These are phyloP conservation scores for Pyrenophora seminiperda DNA, from an alignment of 2,329 filamentous ascomycete species.

Conservation along the genomic window DNA sequence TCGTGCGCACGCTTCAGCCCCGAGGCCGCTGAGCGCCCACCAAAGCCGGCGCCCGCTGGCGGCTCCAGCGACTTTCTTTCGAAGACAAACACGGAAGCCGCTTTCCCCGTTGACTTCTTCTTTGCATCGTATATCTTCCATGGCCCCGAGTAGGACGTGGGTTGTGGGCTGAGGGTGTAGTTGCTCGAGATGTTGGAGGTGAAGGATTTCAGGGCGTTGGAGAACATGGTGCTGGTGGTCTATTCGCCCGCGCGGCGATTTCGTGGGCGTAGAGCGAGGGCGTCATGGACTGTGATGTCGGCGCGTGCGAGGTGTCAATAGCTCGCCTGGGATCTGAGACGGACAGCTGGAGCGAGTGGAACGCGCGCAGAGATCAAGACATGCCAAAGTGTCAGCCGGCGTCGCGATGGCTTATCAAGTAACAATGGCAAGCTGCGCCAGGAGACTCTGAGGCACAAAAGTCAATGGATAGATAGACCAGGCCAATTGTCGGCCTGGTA, in stretches of 20 bases:
- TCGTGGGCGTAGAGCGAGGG: constrained; percentile 20
- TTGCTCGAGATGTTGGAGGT: constrained; percentile 91
- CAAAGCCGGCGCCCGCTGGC: constrained; percentile 63
- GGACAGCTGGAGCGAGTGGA: constrained; percentile 22
- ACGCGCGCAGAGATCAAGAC: constrained; percentile 22
- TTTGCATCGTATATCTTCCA: constrained; percentile 99
- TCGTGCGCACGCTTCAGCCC: constrained; percentile 81
- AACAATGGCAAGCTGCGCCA: constrained; percentile 3
- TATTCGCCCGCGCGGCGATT: constrained; percentile 34
- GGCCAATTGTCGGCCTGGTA: constrained; percentile 4
- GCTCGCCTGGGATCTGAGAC: constrained; percentile 24
- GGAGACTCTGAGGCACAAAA: not conserved
- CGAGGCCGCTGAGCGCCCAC: constrained; percentile 63
- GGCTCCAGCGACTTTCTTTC: constrained; percentile 84
- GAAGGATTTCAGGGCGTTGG: constrained; percentile 86
- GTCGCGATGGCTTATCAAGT: not conserved
- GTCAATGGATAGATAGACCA: constrained; percentile 13
- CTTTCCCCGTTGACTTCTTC: constrained; percentile 90
- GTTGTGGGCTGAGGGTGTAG: constrained; percentile 78
- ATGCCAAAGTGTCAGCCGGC: constrained; percentile 9
- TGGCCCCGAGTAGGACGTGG: constrained; percentile 81
- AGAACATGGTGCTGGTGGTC: constrained; percentile 74
- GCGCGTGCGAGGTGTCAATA: constrained; percentile 16
- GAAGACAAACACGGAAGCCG: constrained; percentile 91
- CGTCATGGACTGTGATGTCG: constrained; percentile 39